Evolutionary conservation across 1,284 basidiomycete genomes (phyloP).

Genomic region (Cronartium quercuum): DNA sequence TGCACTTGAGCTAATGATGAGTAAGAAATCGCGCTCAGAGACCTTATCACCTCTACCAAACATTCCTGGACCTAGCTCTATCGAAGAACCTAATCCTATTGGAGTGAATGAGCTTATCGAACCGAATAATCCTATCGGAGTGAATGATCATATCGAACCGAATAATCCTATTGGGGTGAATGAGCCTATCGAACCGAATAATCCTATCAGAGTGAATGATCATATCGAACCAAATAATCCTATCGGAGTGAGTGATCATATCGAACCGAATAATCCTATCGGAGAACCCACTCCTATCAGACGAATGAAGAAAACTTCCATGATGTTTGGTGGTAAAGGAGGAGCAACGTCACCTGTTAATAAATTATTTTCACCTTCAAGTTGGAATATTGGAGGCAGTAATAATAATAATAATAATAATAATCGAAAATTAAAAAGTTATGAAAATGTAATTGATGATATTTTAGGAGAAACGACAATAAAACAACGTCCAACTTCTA

Average conservation of each 20-base stretch:
- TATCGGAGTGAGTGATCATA: not conserved
- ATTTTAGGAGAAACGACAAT: not conserved
- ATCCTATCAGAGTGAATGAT: not conserved
- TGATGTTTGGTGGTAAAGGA: too few species aligned
- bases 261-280: not conserved
- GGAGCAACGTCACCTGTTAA: not conserved
- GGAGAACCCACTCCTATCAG: too few species aligned
- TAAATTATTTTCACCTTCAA: not conserved
- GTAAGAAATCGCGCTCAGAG: not conserved
- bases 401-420: not conserved
- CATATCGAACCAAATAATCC: not conserved
- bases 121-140: not conserved
- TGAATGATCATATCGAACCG: not conserved
- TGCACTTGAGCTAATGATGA: not conserved
- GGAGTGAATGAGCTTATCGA: not conserved
- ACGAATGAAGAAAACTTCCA: not conserved
- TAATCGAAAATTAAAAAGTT: not conserved
- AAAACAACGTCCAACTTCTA: not conserved
- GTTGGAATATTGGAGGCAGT: not conserved
- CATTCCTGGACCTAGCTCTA: not conserved
- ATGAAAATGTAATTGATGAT: not conserved
- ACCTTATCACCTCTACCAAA: not conserved
- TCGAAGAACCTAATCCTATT: not conserved
- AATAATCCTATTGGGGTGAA: not conserved
- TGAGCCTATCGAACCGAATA: not conserved